These are phyloP conservation scores for Linnemannia hyalina DNA, from an alignment of 192 early-diverging fungal species.

Conservation along the genomic window DNA sequence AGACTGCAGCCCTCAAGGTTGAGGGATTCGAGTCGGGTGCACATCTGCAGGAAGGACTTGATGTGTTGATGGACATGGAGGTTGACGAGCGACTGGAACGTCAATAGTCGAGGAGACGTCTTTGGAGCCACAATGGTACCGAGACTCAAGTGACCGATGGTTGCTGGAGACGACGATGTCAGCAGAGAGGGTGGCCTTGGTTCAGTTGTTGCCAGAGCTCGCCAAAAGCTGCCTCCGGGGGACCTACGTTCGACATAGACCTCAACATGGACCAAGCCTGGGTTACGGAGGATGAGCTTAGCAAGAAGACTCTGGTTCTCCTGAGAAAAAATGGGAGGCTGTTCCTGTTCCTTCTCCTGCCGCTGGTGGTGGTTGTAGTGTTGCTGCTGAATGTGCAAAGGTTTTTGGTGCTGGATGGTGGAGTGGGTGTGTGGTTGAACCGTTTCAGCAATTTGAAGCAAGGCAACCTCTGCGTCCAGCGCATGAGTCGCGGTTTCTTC, in stretches of 20 bases:
- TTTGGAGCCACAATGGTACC: not conserved
- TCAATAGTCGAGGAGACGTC: constrained; percentile 9
- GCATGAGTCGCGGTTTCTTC: constrained; percentile 7
- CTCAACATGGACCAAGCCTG: constrained; percentile 25
- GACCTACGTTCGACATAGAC: constrained; percentile 34
- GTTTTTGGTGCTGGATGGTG: not conserved
- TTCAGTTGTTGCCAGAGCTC: constrained; percentile 19
- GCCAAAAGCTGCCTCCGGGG: constrained; percentile 36
- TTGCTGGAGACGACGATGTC: not conserved
- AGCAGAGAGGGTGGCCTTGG: not conserved
- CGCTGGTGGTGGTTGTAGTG: not conserved
- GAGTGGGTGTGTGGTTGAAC: not conserved
- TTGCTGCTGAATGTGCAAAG: not conserved
- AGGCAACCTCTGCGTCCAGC: not conserved
- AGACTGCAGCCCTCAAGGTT: constrained; percentile 28
- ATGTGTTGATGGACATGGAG: constrained; percentile 33
- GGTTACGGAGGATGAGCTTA: constrained; percentile 24
- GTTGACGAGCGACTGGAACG: constrained; percentile 34
- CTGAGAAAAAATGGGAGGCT: not conserved
- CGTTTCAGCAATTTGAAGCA: not conserved
- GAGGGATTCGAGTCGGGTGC: constrained; percentile 27
- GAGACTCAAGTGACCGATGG: not conserved
- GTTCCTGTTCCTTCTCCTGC: constrained; percentile 1
- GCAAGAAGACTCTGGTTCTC: not conserved
- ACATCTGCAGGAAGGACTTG: constrained; percentile 33